Base-by-base conservation (phyloP, 768 basidiomycete species). In the Mycena chlorophos region DNA sequence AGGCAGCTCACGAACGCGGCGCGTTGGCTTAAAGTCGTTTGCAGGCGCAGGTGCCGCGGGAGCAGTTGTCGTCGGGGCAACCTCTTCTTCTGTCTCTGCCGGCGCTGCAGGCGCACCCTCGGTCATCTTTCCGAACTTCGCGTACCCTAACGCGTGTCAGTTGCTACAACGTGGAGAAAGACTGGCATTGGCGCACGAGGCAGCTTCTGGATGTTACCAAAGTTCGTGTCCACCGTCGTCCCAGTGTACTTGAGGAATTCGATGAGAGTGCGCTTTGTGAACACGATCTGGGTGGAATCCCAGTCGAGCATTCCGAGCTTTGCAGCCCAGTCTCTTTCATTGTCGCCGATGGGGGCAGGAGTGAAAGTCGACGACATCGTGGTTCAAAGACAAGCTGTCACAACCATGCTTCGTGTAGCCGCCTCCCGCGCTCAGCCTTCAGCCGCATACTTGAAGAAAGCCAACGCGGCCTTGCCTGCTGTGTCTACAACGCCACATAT, bases 271-370 rank as follows among this genome's bases (percentile, higher is more conserved):
- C 89, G 82, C 65, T 91, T 91, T 14, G 88, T 91, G 67, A 91
- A 91, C 26, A 91, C 83, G 58, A 91, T 88, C 56, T 71, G 82
- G 46, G 86, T 89, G 13, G 71, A 67, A 65, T 91, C 89, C 89
- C 89, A 91, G 70, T 91, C 89, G 60, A 91, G 74, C 83, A 88
- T 81, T 57, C 89, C 89, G 19, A 91, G 73, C 61, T 78, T 78
- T 56, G 82, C 72, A 27, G 87, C 71, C 89, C 89, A 91, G 58
- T 89, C 85, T 60, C 78, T 83, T 66, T 89, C 88, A 39, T 46
- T 13, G 23, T 39, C 30, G 42, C 37, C 25, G n/a, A 37, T 37
- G 34, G n/a, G 34, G 12, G 34, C 34, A 37, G 10, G 10, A 37
- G n/a, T 37, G 34, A 37, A n/a, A 10, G n/a, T 8, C 22, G 13